Evolutionary conservation across 2,329 filamentous ascomycete genomes (phyloP).

Genomic region (Emydomyces testavorans): DNA sequence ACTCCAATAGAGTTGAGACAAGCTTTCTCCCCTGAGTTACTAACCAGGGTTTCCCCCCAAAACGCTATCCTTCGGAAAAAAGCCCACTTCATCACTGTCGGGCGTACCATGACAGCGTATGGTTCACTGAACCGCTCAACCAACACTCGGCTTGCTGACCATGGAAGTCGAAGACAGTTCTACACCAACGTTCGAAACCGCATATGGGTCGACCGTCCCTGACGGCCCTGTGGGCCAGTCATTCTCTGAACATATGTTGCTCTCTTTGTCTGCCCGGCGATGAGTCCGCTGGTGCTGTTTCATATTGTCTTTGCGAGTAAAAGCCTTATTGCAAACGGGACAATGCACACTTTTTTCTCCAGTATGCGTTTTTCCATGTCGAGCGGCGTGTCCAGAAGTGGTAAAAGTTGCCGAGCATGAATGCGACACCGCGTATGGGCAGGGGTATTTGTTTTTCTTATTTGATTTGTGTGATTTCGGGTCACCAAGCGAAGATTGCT

Average conservation of each 20-base stretch:
- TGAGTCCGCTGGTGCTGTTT: constrained; percentile 57
- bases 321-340: constrained; percentile 56
- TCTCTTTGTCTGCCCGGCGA: constrained; percentile 18
- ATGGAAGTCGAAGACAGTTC: neutral
- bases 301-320: constrained; percentile 60
- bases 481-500: constrained; percentile 22
- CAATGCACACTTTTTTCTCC: constrained; percentile 58
- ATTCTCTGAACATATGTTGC: neutral
- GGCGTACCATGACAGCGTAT: neutral
- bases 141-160: neutral
- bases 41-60: too few species aligned
- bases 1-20: too few species aligned
- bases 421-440: constrained; percentile 49
- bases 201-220: neutral
- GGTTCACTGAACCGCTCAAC: neutral
- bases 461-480: constrained; percentile 19
- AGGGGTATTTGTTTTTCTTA: constrained; percentile 54
- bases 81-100: neutral
- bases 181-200: neutral
- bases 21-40: too few species aligned
- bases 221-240: neutral
- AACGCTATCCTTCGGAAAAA: neutral
- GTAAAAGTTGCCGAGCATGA: constrained; percentile 53
- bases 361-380: constrained; percentile 57
- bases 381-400: constrained; percentile 55